Evolutionary conservation across 2,329 filamentous ascomycete species (phyloP).

Genomic region (Didymella exigua): DNA sequence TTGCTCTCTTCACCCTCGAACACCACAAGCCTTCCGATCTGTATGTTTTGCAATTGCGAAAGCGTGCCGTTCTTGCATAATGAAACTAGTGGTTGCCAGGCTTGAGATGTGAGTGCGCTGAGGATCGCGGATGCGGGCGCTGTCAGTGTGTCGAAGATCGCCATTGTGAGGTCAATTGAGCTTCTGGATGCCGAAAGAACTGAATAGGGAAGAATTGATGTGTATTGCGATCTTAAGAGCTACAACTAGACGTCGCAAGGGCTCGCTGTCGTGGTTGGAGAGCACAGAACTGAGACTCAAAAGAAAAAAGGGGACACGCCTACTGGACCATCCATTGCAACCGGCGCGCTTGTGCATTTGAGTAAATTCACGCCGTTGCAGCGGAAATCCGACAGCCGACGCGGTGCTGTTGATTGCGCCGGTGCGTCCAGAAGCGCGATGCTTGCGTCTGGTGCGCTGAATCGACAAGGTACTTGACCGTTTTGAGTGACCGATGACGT

Average conservation of each 20-base stretch:
- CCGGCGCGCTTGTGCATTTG: constrained; percentile 7
- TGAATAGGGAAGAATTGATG: neutral
- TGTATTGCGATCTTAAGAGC: neutral
- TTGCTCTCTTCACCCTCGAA: constrained; percentile 52
- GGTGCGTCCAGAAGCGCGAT: constrained; percentile 31
- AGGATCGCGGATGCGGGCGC: constrained; percentile 15
- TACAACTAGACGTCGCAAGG: neutral
- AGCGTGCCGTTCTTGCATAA: constrained; percentile 54
- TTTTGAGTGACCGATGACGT: constrained; percentile 47
- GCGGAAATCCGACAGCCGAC: constrained; percentile 19
- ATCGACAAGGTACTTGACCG: constrained; percentile 41
- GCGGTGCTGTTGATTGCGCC: constrained; percentile 26
- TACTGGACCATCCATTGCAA: neutral
- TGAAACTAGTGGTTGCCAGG: constrained; percentile 56
- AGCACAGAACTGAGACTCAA: constrained; percentile 3
- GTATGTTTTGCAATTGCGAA: constrained; percentile 53
- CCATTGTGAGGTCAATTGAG: constrained; percentile 30
- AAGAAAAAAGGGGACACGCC: neutral
- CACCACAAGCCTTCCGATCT: constrained; percentile 54
- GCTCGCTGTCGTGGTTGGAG: constrained; percentile 13
- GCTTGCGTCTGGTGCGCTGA: constrained; percentile 41
- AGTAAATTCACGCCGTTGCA: constrained; percentile 3
- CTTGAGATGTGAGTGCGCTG: constrained; percentile 52
- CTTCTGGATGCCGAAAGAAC: neutral
- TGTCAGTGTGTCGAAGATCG: constrained; percentile 32